phyloP scores from a whole-genome alignment of 495 filamentous ascomycete genomes.

The Hypoxylon crocopeplum region DNA sequence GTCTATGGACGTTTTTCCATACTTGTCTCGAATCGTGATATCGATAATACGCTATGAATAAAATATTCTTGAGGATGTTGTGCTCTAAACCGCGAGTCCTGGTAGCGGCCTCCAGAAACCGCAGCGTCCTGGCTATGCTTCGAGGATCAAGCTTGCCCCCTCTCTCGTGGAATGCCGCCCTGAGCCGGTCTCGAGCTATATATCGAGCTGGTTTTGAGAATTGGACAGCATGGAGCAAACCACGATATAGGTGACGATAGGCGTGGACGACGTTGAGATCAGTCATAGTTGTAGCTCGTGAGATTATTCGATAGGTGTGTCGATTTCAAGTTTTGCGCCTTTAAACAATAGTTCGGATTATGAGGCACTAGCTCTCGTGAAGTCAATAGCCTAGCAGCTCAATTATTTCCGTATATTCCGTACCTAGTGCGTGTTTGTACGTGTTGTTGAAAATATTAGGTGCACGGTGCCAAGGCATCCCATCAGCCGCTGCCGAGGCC shows the following conservation, averaged over 20 bases:
- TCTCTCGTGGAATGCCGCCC: constrained; percentile 71
- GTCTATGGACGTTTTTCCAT: constrained; percentile 8
- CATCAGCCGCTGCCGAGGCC: constrained; percentile 24
- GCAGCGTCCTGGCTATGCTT: constrained; percentile 74
- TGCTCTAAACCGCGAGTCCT: constrained; percentile 76
- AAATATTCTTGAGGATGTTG: constrained; percentile 75
- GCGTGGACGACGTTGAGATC: constrained; percentile 65
- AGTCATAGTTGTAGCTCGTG: constrained; percentile 36
- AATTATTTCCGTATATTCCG: no score
- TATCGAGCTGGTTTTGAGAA: constrained; percentile 80
- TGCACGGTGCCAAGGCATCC: constrained; percentile 12
- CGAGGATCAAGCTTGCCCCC: constrained; percentile 61
- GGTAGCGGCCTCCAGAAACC: constrained; percentile 77
- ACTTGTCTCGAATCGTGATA: neutral
- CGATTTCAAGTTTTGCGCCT: no score
- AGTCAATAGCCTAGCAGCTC: no score
- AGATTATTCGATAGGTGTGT: no score
- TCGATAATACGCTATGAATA: constrained; percentile 49
- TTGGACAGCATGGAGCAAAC: constrained; percentile 76
- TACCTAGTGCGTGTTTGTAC: no score
- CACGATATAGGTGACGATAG: constrained; percentile 81
- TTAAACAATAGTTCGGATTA: no score
- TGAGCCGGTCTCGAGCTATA: constrained; percentile 68
- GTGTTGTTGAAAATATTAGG: constrained; percentile 8
- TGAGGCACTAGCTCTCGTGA: neutral